A percentile compares a stretch with the other conserved stretches of the same genome.
Evolutionary conservation across 495 filamentous ascomycete species (phyloP).

Genomic region (Trichoderma virens): DNA sequence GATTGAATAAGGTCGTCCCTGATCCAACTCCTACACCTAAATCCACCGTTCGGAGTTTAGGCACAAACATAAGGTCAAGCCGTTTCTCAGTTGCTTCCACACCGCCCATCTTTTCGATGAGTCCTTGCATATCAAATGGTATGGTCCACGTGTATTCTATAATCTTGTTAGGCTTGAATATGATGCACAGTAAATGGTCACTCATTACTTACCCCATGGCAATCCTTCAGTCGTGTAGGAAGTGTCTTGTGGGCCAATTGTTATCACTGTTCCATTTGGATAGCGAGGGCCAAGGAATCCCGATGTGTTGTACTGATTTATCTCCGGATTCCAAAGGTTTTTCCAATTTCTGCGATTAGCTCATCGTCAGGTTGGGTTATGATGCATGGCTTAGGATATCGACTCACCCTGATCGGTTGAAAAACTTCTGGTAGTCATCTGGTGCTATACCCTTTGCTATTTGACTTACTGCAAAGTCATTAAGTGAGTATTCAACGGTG

Average conservation of each 20-base stretch:
- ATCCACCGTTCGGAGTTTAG: constrained; percentile 44
- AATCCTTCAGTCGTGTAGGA: constrained; percentile 61
- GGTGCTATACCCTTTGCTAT: constrained; percentile 51
- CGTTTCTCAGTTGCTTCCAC: constrained; percentile 46
- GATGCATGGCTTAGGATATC: background rate
- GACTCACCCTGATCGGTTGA: constrained; percentile 44
- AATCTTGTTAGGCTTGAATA: background rate
- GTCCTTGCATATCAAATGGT: constrained; percentile 56
- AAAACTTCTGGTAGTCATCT: constrained; percentile 50
- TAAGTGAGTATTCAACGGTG: constrained; percentile 59
- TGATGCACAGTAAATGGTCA: constrained; percentile 21
- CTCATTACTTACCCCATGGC: constrained; percentile 49
- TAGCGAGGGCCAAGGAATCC: constrained; percentile 60
- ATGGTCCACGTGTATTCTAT: constrained; percentile 62
- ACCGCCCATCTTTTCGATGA: constrained; percentile 54
- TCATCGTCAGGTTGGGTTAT: background rate
- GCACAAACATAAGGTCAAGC: constrained; percentile 54
- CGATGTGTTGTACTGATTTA: constrained; percentile 46
- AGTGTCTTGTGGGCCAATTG: constrained; percentile 53
- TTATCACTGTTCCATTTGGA: constrained; percentile 44
- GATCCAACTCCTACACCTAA: constrained; percentile 21
- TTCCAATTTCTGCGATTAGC: constrained; percentile 48
- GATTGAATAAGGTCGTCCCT: constrained; percentile 55
- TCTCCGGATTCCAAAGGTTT: constrained; percentile 59
- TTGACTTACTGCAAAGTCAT: constrained; percentile 61